phyloP scores from a whole-genome alignment of 345 rosid species.

The Euclidium syriacum region DNA sequence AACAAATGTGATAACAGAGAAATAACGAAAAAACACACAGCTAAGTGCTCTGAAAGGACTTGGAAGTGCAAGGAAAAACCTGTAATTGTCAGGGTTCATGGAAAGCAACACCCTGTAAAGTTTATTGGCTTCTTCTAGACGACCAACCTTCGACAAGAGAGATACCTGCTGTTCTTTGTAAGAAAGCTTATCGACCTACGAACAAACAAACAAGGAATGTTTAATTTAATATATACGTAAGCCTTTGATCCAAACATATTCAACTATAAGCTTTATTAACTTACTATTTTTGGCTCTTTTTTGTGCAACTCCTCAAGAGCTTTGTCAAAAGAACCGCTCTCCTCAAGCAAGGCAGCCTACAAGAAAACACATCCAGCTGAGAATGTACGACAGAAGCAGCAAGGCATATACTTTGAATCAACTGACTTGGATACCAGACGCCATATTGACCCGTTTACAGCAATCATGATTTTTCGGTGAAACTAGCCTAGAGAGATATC shows the following conservation, averaged over 20 bases:
- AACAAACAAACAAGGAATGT: constrained; percentile 17
- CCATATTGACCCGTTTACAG: not conserved
- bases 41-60: not conserved
- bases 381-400: not conserved
- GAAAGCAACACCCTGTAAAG: constrained; percentile 66
- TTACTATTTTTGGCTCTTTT: constrained; percentile 74
- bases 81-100: constrained; percentile 96
- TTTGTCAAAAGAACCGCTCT: constrained; percentile 56
- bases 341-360: constrained; percentile 90
- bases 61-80: constrained; percentile 40
- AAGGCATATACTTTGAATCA: not conserved
- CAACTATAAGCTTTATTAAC: constrained; percentile 18
- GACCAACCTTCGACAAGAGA: constrained; percentile 71
- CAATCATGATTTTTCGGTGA: not conserved
- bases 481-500: not conserved
- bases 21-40: not conserved
- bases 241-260: constrained; percentile 1
- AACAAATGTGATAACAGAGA: not conserved
- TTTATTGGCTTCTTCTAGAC: constrained; percentile 68
- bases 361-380: not conserved
- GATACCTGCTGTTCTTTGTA: constrained; percentile 87
- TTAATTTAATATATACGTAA: constrained; percentile 2
- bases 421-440: not conserved
- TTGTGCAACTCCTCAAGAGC: constrained; percentile 82
- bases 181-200: constrained; percentile 81